Percentiles rank a stretch among this genome's conserved stretches.
phyloP scores from a whole-genome alignment of 768 basidiomycete genomes.

The Nevesoporus exiguus region DNA sequence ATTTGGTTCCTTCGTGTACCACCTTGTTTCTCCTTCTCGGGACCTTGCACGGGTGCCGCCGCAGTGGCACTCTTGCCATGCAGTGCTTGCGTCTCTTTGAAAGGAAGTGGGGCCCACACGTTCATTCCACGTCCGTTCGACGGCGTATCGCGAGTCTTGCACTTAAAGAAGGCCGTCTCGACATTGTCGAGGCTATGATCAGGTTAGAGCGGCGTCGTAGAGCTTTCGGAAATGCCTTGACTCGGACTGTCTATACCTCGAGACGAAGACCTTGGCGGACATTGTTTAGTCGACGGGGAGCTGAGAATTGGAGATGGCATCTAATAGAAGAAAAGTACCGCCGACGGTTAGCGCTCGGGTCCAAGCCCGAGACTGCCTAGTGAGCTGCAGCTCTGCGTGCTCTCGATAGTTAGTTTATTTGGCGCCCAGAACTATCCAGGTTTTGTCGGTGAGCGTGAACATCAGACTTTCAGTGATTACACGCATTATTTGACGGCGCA shows the following conservation, averaged over 20 bases:
- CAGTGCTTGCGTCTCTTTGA: constrained; percentile 44
- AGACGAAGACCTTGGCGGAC: constrained; percentile 22
- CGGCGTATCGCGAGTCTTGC: constrained; percentile 58
- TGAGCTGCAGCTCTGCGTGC: not conserved
- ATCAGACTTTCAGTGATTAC: not conserved
- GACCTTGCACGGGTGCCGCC: constrained; percentile 44
- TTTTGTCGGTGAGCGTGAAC: not conserved
- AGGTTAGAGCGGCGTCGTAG: constrained; percentile 15
- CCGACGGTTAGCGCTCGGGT: constrained; percentile 5
- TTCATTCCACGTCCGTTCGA: constrained; percentile 57
- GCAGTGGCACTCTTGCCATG: constrained; percentile 54
- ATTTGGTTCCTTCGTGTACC: constrained; percentile 52
- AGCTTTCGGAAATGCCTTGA: constrained; percentile 1
- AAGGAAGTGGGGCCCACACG: constrained; percentile 50
- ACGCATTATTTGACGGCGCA: not conserved
- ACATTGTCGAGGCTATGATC: constrained; percentile 38
- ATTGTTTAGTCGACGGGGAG: constrained; percentile 25
- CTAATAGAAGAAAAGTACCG: constrained; percentile 24
- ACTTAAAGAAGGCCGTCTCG: constrained; percentile 59
- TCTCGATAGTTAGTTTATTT: not conserved
- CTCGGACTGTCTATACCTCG: constrained; percentile 8
- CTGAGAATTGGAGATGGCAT: constrained; percentile 31
- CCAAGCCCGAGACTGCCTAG: not conserved
- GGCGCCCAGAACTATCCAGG: not conserved
- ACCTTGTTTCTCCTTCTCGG: constrained; percentile 60